Evolutionary conservation across 768 basidiomycete genomes (phyloP).

Genomic region (Tulasnella calospora): DNA sequence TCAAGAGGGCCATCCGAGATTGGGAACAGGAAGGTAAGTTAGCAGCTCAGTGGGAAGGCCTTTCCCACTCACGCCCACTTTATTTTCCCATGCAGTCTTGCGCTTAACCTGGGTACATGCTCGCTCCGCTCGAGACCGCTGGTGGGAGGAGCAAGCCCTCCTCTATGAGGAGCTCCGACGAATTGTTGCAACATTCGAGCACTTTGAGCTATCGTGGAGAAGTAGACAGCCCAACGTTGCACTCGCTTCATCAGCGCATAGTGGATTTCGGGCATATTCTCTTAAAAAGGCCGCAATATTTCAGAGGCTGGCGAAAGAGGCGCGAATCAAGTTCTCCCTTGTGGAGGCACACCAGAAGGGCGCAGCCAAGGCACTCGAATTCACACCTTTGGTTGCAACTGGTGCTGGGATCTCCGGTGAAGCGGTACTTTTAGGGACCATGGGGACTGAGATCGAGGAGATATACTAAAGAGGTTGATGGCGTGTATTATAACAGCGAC

Average conservation of each 20-base stretch:
- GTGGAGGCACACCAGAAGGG: not conserved
- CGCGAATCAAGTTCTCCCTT: not conserved
- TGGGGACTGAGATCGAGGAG: too few relatives aligned
- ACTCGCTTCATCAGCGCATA: not conserved
- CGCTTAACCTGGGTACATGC: not conserved
- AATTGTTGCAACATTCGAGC: not conserved
- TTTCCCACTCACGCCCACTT: too few relatives aligned
- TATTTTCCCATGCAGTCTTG: not conserved
- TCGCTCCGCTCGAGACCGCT: not conserved
- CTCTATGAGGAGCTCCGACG: not conserved
- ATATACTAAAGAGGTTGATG: too few relatives aligned
- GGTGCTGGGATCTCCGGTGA: too few relatives aligned
- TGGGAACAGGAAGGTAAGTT: not conserved
- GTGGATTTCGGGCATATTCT: not conserved
- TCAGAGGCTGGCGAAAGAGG: not conserved
- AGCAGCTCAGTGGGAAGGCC: too few relatives aligned
- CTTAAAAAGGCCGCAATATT: not conserved
- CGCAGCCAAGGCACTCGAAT: not conserved
- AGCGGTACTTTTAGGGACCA: too few relatives aligned
- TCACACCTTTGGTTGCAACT: too few relatives aligned
- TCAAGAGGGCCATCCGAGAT: not conserved
- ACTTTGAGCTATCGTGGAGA: not conserved
- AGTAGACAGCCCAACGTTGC: not conserved
- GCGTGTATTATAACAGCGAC: too few relatives aligned
- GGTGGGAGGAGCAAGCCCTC: not conserved